A percentile compares a stretch with the other conserved stretches of the same genome.
These are phyloP conservation scores for Prinsepia uniflora DNA, from an alignment of 306 rosid species.

Conservation along the genomic window DNA sequence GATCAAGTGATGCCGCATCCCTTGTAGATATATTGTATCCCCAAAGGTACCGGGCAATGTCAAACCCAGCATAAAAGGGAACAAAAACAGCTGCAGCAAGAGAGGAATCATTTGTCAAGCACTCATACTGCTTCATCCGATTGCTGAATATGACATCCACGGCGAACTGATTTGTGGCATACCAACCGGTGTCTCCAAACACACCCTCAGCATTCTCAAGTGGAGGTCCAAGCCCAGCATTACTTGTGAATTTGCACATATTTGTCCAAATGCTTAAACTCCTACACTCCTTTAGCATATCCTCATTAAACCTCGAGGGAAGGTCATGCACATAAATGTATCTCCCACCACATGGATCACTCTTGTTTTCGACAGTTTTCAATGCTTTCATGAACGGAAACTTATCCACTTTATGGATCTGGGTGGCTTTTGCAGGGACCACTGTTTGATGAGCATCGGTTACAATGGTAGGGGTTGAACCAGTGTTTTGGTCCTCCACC, in stretches of 20 bases:
- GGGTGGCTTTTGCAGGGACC: not conserved
- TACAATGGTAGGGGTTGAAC: constrained; percentile 6
- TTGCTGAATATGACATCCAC: constrained; percentile 91
- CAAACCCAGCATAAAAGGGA: constrained; percentile 96
- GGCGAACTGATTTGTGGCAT: constrained; percentile 91
- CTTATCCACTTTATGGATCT: constrained; percentile 12
- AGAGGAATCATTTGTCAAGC: constrained; percentile 82
- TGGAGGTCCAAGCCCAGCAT: constrained; percentile 97
- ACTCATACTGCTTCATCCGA: constrained; percentile 93
- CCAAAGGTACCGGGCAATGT: constrained; percentile 90
- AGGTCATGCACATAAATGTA: constrained; percentile 85
- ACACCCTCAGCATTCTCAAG: constrained; percentile 93
- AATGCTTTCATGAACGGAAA: constrained; percentile 68
- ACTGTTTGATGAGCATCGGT: not conserved
- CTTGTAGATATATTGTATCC: constrained; percentile 73
- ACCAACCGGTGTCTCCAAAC: constrained; percentile 78
- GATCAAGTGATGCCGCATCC: constrained; percentile 90
- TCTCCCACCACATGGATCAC: constrained; percentile 97
- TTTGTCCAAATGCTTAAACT: constrained; percentile 89
- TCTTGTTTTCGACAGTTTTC: constrained; percentile 71
- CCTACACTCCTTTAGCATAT: constrained; percentile 80
- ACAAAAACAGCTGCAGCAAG: constrained; percentile 88
- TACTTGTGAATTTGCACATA: constrained; percentile 91
- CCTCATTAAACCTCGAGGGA: constrained; percentile 90
- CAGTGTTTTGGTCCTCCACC: not conserved